Evolutionary conservation across 2,329 filamentous ascomycete species (phyloP), one percentile per base, ranked within the genome.

Genomic region (Aspergillus sp.): DNA sequence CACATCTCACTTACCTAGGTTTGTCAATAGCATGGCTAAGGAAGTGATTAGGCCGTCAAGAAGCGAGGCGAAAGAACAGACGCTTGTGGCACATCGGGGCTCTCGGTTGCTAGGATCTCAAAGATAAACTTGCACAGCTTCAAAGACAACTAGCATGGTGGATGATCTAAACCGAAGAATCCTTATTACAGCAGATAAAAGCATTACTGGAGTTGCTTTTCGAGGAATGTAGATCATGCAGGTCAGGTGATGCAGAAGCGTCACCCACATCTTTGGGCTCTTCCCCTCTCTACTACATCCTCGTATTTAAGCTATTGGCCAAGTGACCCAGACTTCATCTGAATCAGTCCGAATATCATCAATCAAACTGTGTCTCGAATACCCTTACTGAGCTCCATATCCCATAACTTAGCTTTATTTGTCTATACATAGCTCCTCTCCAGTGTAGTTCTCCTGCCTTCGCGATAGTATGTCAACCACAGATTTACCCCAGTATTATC

Each of bases 401-500:
- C 19, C n/a, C n/a, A 42, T 19, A 42, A 10, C 4, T 36, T 13
- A 36, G 32, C 32, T 44, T 17, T 11, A 8, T 8, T 19, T 42
- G n/a, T 27, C 15, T n/a, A 23, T 23, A 30, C 19, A 25, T 21
- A 30, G 44, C 15, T 25, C 47, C 8, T 49, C 25, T 2, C 32
- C 7, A 25, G 8, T 53, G 21, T 42, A n/a, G 32, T 7, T 21
- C 36, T 30, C 27, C 27, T 52, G 10, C 3, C 6, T 4, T 11
- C n/a, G 30, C 15, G 38, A 11, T 8, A 13, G 7, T 13, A 55
- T 55, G 53, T 17, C 53, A 5, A 47, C 25, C 15, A 8, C 7
- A 15, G 36, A 55, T 36, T 11, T 32, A 32, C 67, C 66, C 11
- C 71, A 73, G 48, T 73, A 66, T 49, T 72, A 71, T 49, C 39